Evolutionary conservation across 2,329 filamentous ascomycete genomes (phyloP), one percentile per base, ranked within the genome.

Genomic region (Lomentospora prolificans): DNA sequence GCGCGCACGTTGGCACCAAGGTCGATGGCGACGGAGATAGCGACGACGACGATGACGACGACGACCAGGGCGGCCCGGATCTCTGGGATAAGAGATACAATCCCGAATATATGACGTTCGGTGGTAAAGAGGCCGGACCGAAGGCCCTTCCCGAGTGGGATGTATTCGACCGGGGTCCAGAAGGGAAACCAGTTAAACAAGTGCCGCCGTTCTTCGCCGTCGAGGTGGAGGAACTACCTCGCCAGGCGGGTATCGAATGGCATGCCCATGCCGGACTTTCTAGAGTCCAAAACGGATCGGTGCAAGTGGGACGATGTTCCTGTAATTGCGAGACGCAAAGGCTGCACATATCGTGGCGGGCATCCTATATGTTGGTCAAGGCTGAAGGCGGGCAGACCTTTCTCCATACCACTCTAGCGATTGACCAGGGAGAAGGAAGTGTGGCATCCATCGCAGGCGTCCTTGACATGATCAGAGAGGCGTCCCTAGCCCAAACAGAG

Each of bases 191-290:
- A 22, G 60, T 65, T 53, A 63, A 60, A 2, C 68, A 64, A 19
- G 62, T 79, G 2, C 85, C 90, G 1, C 86, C 86, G 0, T 78
- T 91, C 62, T 86, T 94, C 65, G 79, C 86, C 0, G 85, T 84
- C 1, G 84, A 94, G 64, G 87, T 96, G 1, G 78, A 85, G 46
- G 80, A 84, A 60, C 75, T 99, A 10, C 94, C 94, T 1, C 80
- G 89, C 19, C 75, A 73, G 14, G 86, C 86, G 27, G 76, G 76
- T 36, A 81, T 96, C 9, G 94, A 99, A 72, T 99, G 92, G 91
- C 86, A 89, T 61, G 85, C 78, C 1, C 80, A 86, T 57, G 65
- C 81, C 3, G 87, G 89, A 0, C 68, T 87, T 5, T 67, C 67
- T 8, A 57, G 60, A 24, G 58, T 73, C 3, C 58, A 61, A 3